These are phyloP conservation scores for Keqinozyma sinolaborantium DNA, from an alignment of 1,139 yeast genomes.

Conservation along the genomic window DNA sequence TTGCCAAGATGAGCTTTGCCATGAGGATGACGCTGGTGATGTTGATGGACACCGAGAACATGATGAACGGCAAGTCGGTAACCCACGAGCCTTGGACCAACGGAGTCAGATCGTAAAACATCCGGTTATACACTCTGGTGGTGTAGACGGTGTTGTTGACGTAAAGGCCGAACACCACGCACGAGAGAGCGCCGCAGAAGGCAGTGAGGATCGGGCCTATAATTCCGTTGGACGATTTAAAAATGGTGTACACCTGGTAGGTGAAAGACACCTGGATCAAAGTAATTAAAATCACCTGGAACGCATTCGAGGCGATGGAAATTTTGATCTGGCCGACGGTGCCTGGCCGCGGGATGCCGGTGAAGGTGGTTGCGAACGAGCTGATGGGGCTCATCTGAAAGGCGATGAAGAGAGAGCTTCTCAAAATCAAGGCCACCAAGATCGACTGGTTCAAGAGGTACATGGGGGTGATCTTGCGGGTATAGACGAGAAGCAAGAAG, in stretches of 20 bases:
- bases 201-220: slow-evolving; percentile 38
- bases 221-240: slow-evolving; percentile 48
- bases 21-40: slow-evolving; percentile 58
- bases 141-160: slow-evolving; percentile 28
- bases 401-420: slow-evolving; percentile 54
- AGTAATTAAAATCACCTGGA: slow-evolving; percentile 56
- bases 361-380: slow-evolving; percentile 46
- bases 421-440: slow-evolving; percentile 51
- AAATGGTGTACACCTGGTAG: slow-evolving; percentile 69
- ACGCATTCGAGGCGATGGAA: slow-evolving; percentile 56
- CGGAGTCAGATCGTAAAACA: slow-evolving; percentile 9
- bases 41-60: slow-evolving; percentile 68
- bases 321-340: slow-evolving; percentile 23
- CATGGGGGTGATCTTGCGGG: slow-evolving; percentile 58
- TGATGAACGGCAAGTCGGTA: slow-evolving; percentile 50
- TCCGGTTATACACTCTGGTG: slow-evolving; percentile 12
- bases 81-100: slow-evolving; percentile 20
- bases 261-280: slow-evolving; percentile 63
- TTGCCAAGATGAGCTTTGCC: slow-evolving; percentile 61
- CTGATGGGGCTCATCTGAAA: slow-evolving; percentile 53
- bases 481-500: slow-evolving; percentile 28
- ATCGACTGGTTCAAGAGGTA: slow-evolving; percentile 66
- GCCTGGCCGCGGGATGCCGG: slow-evolving; percentile 34
- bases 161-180: slow-evolving; percentile 52
- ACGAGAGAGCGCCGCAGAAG: slow-evolving; percentile 40